Conservation (phyloP, 1,139 yeast genomes). For the Yamadazyma jaroonii region DNA sequence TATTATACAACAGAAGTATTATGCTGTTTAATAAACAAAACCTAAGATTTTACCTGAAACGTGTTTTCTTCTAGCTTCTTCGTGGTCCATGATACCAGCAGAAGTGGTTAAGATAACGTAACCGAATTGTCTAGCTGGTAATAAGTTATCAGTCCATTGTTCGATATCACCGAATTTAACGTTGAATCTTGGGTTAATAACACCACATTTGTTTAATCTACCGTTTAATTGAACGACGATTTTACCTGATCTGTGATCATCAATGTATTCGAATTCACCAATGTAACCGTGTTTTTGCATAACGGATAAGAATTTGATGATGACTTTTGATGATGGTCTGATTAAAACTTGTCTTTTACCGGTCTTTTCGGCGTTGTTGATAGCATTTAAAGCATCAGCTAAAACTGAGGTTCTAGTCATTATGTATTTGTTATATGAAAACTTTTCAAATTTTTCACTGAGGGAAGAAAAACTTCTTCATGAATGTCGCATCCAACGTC, state of each 20-base stretch:
- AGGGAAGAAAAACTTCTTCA: neutral
- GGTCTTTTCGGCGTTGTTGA: constrained; percentile 97
- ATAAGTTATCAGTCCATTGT: constrained; percentile 93
- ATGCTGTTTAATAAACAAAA: constrained; percentile 66
- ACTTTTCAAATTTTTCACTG: constrained; percentile 6
- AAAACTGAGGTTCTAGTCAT: constrained; percentile 98
- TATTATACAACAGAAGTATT: constrained; percentile 1
- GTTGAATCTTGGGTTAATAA: constrained; percentile 94
- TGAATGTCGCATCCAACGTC: constrained; percentile 2
- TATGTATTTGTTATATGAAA: constrained; percentile 14
- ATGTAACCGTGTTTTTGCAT: constrained; percentile 87
- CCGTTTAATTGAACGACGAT: constrained; percentile 93
- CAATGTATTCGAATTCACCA: constrained; percentile 95
- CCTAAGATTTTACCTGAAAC: constrained; percentile 96
- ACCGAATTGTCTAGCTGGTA: constrained; percentile 98
- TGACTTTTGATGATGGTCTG: constrained; percentile 97
- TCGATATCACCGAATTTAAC: constrained; percentile 87
- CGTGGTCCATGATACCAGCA: constrained; percentile 99
- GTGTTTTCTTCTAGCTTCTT: constrained; percentile 99
- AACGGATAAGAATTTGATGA: constrained; percentile 90
- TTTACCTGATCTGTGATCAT: constrained; percentile 97
- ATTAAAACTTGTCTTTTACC: constrained; percentile 98
- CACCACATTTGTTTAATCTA: constrained; percentile 97
- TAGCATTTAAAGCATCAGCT: constrained; percentile 96
- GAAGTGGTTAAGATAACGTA: constrained; percentile 93